These are phyloP conservation scores for Diaporthe eres DNA, from an alignment of 2,329 filamentous ascomycete genomes.

Conservation along the genomic window DNA sequence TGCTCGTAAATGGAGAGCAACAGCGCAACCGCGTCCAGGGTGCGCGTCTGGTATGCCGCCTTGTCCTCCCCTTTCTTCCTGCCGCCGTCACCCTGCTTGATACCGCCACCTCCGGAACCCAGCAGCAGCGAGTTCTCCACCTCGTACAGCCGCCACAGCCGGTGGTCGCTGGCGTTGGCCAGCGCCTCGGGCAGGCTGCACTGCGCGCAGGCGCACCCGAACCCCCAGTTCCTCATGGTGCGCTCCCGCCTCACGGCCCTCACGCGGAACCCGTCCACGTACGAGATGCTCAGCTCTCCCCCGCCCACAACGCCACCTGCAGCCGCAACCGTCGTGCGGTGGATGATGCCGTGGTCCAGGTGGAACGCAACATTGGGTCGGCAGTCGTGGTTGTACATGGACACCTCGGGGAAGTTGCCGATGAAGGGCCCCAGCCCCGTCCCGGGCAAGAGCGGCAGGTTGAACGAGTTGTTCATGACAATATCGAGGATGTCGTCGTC, in stretches of 20 bases:
- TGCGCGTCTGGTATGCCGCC: constrained; percentile 39
- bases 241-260: constrained; percentile 49
- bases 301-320: constrained; percentile 47
- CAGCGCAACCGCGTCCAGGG: constrained; percentile 49
- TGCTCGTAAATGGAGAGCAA: constrained; percentile 52
- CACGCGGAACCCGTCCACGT: constrained; percentile 54
- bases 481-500: constrained; percentile 40
- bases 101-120: not conserved
- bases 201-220: constrained; percentile 55
- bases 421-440: constrained; percentile 41
- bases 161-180: constrained; percentile 49
- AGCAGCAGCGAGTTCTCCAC: constrained; percentile 48
- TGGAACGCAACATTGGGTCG: constrained; percentile 56
- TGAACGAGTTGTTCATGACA: constrained; percentile 42
- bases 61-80: not conserved
- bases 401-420: constrained; percentile 55
- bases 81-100: not conserved
- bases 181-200: constrained; percentile 49
- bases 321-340: constrained; percentile 54
- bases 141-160: constrained; percentile 48
- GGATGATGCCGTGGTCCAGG: constrained; percentile 54
- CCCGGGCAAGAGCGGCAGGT: constrained; percentile 33
- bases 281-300: constrained; percentile 59
- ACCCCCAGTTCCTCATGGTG: constrained; percentile 54
- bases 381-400: constrained; percentile 58